Evolutionary conservation across 1,284 basidiomycete species (phyloP).

Genomic region (Ustilago curta): DNA sequence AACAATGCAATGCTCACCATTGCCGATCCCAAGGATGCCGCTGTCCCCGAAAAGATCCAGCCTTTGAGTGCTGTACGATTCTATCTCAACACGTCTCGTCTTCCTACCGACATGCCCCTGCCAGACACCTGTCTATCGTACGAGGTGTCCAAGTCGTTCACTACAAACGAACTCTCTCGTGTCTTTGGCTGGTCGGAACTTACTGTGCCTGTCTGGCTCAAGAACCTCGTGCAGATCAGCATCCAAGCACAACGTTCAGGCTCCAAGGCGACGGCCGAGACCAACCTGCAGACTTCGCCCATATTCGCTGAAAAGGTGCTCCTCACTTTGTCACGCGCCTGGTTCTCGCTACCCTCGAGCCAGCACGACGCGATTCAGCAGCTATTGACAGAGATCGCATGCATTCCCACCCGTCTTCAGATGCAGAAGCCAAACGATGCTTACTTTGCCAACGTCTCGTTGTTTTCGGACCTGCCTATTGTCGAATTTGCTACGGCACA

Average conservation of each 20-base stretch:
- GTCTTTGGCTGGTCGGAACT: conserved; percentile 82
- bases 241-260: conserved; percentile 68
- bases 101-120: conserved; percentile 85
- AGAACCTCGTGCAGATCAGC: conserved; percentile 74
- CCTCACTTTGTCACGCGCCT: conserved; percentile 78
- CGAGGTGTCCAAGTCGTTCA: conserved; percentile 76
- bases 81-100: conserved; percentile 79
- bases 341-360: conserved; percentile 77
- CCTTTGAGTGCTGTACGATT: conserved; percentile 77
- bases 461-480: conserved; percentile 85
- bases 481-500: conserved; percentile 78
- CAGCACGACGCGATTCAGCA: conserved; percentile 75
- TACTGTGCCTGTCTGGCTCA: conserved; percentile 80
- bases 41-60: conserved; percentile 53
- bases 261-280: conserved; percentile 69
- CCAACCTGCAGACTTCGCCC: conserved; percentile 78
- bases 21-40: conserved; percentile 27
- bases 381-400: conserved; percentile 77
- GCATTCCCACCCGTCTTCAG: conserved; percentile 86
- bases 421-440: conserved; percentile 80
- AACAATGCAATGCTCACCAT: conserved; percentile 57
- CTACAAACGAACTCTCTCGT: conserved; percentile 60
- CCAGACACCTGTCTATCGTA: conserved; percentile 83
- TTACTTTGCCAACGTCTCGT: conserved; percentile 87
- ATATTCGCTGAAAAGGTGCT: conserved; percentile 87